These are phyloP conservation scores for Cryptococcus depauperatus DNA, from an alignment of 1,284 basidiomycete genomes.

Conservation along the genomic window DNA sequence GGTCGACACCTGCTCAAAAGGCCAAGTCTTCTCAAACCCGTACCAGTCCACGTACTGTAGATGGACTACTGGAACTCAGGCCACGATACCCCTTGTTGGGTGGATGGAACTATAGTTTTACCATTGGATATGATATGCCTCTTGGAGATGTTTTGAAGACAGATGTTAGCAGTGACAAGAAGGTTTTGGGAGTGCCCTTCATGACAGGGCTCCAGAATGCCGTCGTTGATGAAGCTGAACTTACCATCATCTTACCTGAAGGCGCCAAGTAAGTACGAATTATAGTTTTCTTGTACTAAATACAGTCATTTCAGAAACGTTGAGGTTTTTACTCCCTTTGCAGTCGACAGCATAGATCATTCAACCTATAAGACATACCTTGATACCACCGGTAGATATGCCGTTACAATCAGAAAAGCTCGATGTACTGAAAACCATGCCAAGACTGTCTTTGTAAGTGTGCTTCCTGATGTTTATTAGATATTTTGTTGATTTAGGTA, in stretches of 20 bases:
- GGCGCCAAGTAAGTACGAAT: slow-evolving; percentile 68
- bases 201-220: slow-evolving; percentile 72
- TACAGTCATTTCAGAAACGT: slow-evolving; percentile 54
- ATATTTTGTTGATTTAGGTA: neutral
- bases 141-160: slow-evolving; percentile 53
- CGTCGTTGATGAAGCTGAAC: slow-evolving; percentile 69
- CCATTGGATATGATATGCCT: slow-evolving; percentile 83
- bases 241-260: slow-evolving; percentile 82
- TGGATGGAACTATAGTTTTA: slow-evolving; percentile 96
- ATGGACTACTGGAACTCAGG: slow-evolving; percentile 61
- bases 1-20: slow-evolving; percentile 19
- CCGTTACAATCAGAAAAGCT: slow-evolving; percentile 63
- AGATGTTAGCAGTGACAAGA: slow-evolving; percentile 49
- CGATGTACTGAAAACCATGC: slow-evolving; percentile 71
- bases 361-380: slow-evolving; percentile 77
- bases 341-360: slow-evolving; percentile 55
- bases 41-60: slow-evolving; percentile 49
- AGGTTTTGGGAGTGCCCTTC: slow-evolving; percentile 72
- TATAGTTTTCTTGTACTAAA: neutral
- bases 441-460: slow-evolving; percentile 32
- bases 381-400: slow-evolving; percentile 83
- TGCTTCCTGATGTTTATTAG: neutral
- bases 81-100: slow-evolving; percentile 91
- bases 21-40: slow-evolving; percentile 38
- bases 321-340: slow-evolving; percentile 68